A percentile compares a stretch with the other conserved stretches of the same genome.
Evolutionary conservation across 2,329 filamentous ascomycete species (phyloP).

Genomic region (Colletotrichum magnum): DNA sequence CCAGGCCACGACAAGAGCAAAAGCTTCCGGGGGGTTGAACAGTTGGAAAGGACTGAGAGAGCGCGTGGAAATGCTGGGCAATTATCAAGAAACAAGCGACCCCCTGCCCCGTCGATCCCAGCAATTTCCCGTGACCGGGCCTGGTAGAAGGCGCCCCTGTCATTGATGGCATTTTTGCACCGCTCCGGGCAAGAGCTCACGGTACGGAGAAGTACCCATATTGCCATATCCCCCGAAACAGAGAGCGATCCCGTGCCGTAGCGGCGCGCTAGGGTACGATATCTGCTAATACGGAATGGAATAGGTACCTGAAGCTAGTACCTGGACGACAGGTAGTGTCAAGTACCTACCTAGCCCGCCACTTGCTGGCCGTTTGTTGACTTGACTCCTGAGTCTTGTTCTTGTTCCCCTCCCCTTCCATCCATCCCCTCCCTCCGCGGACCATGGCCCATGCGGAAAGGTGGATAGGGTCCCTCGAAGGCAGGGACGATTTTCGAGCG

Average conservation of each 20-base stretch:
- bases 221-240: slow-evolving; percentile 23
- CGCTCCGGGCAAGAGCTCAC: slow-evolving; percentile 16
- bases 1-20: slow-evolving; percentile 8
- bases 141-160: slow-evolving; percentile 20
- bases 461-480: no score
- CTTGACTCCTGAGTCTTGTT: neutral
- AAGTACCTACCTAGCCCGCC: slow-evolving; percentile 1
- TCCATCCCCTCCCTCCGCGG: slow-evolving; percentile 14
- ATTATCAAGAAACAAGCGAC: slow-evolving; percentile 36
- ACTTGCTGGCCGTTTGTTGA: slow-evolving; percentile 19
- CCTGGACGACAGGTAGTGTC: no score
- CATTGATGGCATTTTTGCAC: slow-evolving; percentile 21
- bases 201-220: slow-evolving; percentile 1
- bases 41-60: slow-evolving; percentile 17
- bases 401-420: slow-evolving; percentile 7
- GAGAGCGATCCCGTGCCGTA: slow-evolving; percentile 35
- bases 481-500: slow-evolving; percentile 14
- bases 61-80: slow-evolving; percentile 25
- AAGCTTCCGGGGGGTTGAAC: slow-evolving; percentile 28
- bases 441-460: neutral
- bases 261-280: slow-evolving; percentile 21
- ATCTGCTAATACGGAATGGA: neutral
- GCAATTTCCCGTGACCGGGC: slow-evolving; percentile 33
- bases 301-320: no score
- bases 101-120: slow-evolving; percentile 36